Evolutionary conservation across 2,329 filamentous ascomycete species (phyloP).

Genomic region (Fusarium hainanense): DNA sequence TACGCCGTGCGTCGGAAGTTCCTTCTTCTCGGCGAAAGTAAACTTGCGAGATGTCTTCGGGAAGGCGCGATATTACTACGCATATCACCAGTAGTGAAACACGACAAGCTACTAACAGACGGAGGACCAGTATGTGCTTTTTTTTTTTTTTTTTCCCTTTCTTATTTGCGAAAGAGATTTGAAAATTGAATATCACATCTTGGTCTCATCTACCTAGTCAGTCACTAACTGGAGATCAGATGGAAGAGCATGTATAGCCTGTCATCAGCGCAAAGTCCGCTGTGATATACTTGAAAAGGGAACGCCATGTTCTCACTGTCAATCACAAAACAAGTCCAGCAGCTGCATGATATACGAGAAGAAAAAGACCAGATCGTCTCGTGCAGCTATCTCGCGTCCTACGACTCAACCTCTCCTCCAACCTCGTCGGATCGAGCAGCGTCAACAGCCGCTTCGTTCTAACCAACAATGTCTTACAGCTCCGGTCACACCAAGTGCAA

Average conservation of each 20-base stretch:
- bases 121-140: slow-evolving; percentile 31
- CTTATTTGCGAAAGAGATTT: not conserved
- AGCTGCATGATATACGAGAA: slow-evolving; percentile 63
- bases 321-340: slow-evolving; percentile 53
- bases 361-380: slow-evolving; percentile 55
- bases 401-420: slow-evolving; percentile 55
- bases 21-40: not conserved
- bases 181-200: not conserved
- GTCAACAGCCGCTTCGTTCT: not conserved
- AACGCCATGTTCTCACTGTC: slow-evolving; percentile 61
- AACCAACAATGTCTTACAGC: slow-evolving; percentile 50
- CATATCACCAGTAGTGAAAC: not conserved
- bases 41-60: slow-evolving; percentile 17
- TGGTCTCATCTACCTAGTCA: not conserved
- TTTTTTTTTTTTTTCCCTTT: not conserved
- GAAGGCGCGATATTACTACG: slow-evolving; percentile 3
- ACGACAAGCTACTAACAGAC: not conserved
- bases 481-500: slow-evolving; percentile 35
- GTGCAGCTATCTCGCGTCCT: slow-evolving; percentile 39
- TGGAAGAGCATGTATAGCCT: slow-evolving; percentile 58
- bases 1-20: slow-evolving; percentile 12
- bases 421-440: slow-evolving; percentile 53
- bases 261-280: slow-evolving; percentile 62
- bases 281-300: slow-evolving; percentile 61
- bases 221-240: slow-evolving; percentile 38